A percentile compares a stretch with the other conserved stretches of the same genome.
Evolutionary conservation across 257 asterid species (phyloP).

Genomic region (Fraxinus cuspidata): DNA sequence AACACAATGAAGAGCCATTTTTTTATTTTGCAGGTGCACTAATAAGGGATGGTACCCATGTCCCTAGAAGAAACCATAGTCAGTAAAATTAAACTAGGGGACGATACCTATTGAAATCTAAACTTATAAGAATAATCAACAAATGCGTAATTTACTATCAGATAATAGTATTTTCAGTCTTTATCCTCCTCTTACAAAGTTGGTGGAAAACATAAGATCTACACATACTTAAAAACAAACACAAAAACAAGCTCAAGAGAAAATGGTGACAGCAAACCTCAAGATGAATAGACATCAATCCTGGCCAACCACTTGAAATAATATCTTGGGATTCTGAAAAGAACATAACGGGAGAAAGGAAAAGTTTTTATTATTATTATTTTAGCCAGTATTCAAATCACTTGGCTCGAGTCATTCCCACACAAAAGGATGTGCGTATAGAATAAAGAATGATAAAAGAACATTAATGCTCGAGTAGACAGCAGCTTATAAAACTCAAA

Average conservation of each 20-base stretch:
- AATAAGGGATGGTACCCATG: not conserved
- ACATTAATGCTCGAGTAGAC: not conserved
- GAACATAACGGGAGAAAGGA: conserved; percentile 22
- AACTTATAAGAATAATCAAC: not conserved
- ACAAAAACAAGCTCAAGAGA: conserved; percentile 17
- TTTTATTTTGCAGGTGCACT: not conserved
- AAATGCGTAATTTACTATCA: not conserved
- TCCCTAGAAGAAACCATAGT: not conserved
- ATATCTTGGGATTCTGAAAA: conserved; percentile 69
- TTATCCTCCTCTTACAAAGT: not conserved
- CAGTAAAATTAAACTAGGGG: not conserved
- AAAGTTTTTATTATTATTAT: conserved; percentile 17
- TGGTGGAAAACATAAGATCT: not conserved
- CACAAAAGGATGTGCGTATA: conserved; percentile 8
- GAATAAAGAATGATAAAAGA: conserved; percentile 16
- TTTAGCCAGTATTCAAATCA: conserved; percentile 1
- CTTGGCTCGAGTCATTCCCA: conserved; percentile 13
- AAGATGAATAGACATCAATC: conserved; percentile 67
- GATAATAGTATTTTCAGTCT: not conserved
- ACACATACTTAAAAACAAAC: not conserved
- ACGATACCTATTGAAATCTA: not conserved
- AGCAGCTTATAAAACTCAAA: conserved; percentile 8
- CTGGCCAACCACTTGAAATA: conserved; percentile 88
- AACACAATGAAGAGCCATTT: too few relatives aligned
- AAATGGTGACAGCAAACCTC: conserved; percentile 59